Evolutionary conservation across 768 basidiomycete species (phyloP), one percentile per base, ranked within the genome.

Genomic region (Suillus brevipes): DNA sequence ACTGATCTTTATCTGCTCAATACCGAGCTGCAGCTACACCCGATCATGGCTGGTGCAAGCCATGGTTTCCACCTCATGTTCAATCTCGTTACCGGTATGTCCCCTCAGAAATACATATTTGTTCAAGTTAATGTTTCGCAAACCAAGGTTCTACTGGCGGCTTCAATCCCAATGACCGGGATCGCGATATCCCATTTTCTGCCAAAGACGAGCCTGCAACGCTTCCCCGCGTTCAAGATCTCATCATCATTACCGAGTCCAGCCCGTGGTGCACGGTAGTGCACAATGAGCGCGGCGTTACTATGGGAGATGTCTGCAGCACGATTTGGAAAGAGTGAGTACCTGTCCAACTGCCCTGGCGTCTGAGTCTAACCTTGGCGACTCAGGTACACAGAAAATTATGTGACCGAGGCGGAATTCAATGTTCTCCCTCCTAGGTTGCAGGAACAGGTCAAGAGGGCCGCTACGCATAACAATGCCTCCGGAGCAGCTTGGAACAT

Each of bases 221-320:
- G 4, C 79, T 89, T n/a, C 89, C 89, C 2, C 86, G 89, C 57
- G 83, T 89, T 31, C 77, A 77, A 23, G 83, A 87, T 64, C 78
- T 89, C 64, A 83, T 85, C 62, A 78, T 90, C 64, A 85, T 89
- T 68, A 84, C 84, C 14, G 80, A 82, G 55, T 78, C 82, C 50
- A 88, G 85, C 52, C 92, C 93, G 2, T 94, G 92, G 92, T 90
- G 89, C 73, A 90, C 89, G 8, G 86, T 86, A 63, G 82, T 91
- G 59, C 86, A 82, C 75, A 93, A 89, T 71, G 85, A 88, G 18
- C 76, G 78, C 0, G 92, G 92, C 0, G 90, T 95, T 20, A 93
- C 91, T 2, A 82, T 91, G 66, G 84, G 83, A 20, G 91, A 95
- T 72, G 82, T 94, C n/a, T 90, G 88, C 69, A 80, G 81, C 5